Conservation (phyloP, 345 rosid genomes). For the Capsella bursapastoris region DNA sequence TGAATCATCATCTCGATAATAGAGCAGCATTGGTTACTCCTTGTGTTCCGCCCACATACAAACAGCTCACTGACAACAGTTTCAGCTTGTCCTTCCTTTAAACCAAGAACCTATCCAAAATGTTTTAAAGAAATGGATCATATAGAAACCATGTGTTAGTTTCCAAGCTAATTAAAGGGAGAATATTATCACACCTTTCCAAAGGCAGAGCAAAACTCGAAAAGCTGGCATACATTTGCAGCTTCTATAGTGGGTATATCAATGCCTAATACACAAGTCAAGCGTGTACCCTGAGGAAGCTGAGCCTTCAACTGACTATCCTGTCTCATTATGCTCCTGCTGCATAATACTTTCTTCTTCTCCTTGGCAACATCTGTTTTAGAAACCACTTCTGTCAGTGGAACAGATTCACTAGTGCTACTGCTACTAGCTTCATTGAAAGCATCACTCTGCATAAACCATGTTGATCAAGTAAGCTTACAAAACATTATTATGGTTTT, state of each 20-base stretch:
- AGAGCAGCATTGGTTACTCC: constrained; percentile 54
- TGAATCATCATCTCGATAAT: constrained; percentile 60
- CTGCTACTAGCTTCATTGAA: constrained; percentile 41
- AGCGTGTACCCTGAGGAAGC: constrained; percentile 53
- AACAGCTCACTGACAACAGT: constrained; percentile 62
- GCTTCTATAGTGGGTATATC: constrained; percentile 59
- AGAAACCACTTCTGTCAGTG: not conserved
- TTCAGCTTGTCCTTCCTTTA: constrained; percentile 77
- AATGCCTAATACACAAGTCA: constrained; percentile 56
- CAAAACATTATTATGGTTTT: no score
- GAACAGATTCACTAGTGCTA: not conserved
- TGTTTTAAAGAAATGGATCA: not conserved
- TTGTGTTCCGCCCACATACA: constrained; percentile 47
- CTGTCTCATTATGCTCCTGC: constrained; percentile 23
- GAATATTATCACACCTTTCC: constrained; percentile 48
- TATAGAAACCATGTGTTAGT: not conserved
- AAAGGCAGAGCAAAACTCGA: constrained; percentile 81
- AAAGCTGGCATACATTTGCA: constrained; percentile 74
- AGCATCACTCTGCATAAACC: not conserved
- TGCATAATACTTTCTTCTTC: not conserved
- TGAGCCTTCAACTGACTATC: constrained; percentile 42
- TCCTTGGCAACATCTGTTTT: not conserved
- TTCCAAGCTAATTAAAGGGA: not conserved
- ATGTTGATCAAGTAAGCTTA: not conserved
- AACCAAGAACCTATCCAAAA: constrained; percentile 60